Evolutionary conservation across 352 stramenopile species (phyloP).

Genomic region (Pythium utonaiense): DNA sequence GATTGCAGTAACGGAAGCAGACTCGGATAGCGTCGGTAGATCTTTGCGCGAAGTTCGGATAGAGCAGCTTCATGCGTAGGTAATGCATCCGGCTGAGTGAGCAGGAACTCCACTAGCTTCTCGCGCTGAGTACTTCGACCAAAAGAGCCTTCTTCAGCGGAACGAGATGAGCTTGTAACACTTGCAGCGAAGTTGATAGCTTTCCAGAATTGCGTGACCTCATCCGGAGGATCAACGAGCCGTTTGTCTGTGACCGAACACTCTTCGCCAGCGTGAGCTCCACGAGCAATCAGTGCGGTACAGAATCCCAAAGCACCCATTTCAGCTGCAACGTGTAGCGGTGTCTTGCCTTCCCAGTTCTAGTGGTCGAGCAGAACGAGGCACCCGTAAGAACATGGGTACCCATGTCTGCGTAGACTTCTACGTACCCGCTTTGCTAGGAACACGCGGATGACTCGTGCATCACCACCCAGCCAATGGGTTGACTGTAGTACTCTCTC

Average conservation of each 20-base stretch:
- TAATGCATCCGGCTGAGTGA: constrained; percentile 33
- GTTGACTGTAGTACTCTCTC: constrained; percentile 22
- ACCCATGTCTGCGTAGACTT: no score
- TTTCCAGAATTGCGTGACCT: constrained; percentile 40
- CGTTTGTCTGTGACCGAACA: constrained; percentile 36
- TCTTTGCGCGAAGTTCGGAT: constrained; percentile 36
- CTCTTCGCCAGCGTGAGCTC: constrained; percentile 34
- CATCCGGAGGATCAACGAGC: constrained; percentile 34
- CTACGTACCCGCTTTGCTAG: constrained; percentile 36
- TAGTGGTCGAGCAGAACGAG: no score
- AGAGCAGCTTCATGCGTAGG: constrained; percentile 35
- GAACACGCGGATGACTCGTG: constrained; percentile 27
- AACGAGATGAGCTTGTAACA: neutral
- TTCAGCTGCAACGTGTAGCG: constrained; percentile 47
- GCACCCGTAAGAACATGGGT: no score
- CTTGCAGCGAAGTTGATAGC: constrained; percentile 42
- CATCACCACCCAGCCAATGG: constrained; percentile 35
- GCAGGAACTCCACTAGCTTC: constrained; percentile 31
- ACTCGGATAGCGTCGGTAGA: constrained; percentile 32
- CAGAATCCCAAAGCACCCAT: constrained; percentile 42
- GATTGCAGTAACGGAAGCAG: constrained; percentile 37
- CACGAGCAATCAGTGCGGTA: constrained; percentile 37
- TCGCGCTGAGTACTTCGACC: constrained; percentile 17
- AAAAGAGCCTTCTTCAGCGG: neutral
- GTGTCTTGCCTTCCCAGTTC: constrained; percentile 55